Conservation (phyloP, 305 asterid species). For the Ilex paraguariensis region DNA sequence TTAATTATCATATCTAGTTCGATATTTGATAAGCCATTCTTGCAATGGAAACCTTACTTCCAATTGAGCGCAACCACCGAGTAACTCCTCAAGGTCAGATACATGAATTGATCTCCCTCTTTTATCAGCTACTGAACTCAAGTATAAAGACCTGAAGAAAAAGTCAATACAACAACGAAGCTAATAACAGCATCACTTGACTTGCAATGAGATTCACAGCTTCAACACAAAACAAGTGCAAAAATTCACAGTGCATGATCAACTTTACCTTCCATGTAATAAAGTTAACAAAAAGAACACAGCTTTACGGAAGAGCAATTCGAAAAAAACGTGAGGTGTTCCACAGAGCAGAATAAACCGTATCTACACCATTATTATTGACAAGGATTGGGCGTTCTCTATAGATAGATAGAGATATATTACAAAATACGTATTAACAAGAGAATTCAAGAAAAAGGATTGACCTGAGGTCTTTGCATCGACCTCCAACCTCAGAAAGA, state of each 20-base stretch:
- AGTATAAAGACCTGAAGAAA: slow-evolving; percentile 73
- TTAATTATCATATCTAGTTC: background rate
- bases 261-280: background rate
- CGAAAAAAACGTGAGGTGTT: background rate
- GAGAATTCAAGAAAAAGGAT: slow-evolving; percentile 5
- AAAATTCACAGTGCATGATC: background rate
- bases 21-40: slow-evolving; percentile 11
- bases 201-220: slow-evolving; percentile 10
- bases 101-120: slow-evolving; percentile 77
- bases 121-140: slow-evolving; percentile 88
- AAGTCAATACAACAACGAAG: slow-evolving; percentile 14
- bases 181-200: slow-evolving; percentile 24
- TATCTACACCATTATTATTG: background rate
- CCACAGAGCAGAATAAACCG: background rate
- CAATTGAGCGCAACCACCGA: slow-evolving; percentile 81
- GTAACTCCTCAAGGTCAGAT: slow-evolving; percentile 81
- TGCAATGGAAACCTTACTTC: slow-evolving; percentile 64
- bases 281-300: background rate
- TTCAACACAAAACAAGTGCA: background rate
- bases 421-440: background rate
- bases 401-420: background rate
- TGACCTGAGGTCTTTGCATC: slow-evolving; percentile 75
- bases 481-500: slow-evolving; percentile 61
- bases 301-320: background rate
- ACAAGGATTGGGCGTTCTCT: background rate